A percentile compares a stretch with the other conserved stretches of the same genome.
These are phyloP conservation scores for Zygosaccharomyces pseudobailii DNA, from an alignment of 1,139 yeast genomes.

Conservation along the genomic window DNA sequence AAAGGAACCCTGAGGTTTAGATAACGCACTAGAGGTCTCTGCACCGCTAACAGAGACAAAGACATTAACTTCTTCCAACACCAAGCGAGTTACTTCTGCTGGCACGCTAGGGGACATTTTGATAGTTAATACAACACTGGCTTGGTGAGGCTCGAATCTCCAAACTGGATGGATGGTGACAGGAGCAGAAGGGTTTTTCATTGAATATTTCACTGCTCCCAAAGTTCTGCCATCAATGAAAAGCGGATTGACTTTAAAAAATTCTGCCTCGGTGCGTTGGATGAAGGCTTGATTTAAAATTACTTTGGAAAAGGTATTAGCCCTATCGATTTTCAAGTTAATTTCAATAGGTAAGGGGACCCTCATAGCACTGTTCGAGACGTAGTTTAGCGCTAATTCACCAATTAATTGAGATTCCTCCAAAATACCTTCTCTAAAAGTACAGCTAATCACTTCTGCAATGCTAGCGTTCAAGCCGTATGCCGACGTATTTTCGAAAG, in stretches of 20 bases:
- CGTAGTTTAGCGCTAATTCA: conserved; percentile 70
- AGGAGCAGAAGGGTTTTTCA: conserved; percentile 54
- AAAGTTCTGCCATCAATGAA: conserved; percentile 52
- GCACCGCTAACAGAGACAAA: conserved; percentile 57
- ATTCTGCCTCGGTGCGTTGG: conserved; percentile 33
- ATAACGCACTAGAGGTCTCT: conserved; percentile 62
- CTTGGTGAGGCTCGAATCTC: conserved; percentile 81
- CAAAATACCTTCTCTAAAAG: conserved; percentile 60
- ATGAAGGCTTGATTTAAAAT: conserved; percentile 38
- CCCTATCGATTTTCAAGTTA: conserved; percentile 34
- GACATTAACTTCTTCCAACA: conserved; percentile 58
- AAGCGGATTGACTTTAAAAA: conserved; percentile 34
- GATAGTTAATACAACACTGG: conserved; percentile 74
- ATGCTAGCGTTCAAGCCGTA: conserved; percentile 70
- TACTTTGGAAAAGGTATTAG: conserved; percentile 33
- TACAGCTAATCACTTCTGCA: conserved; percentile 77
- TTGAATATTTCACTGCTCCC: conserved; percentile 70
- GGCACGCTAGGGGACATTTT: conserved; percentile 41
- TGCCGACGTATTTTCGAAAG: conserved; percentile 33
- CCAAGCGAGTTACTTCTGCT: conserved; percentile 40
- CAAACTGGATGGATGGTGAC: conserved; percentile 73
- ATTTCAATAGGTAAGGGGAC: conserved; percentile 34
- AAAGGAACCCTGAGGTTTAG: conserved; percentile 87
- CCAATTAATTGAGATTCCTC: conserved; percentile 60
- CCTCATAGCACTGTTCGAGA: conserved; percentile 30